Evolutionary conservation across 257 asterid species (phyloP).

Genomic region (Penstemon eatonii): DNA sequence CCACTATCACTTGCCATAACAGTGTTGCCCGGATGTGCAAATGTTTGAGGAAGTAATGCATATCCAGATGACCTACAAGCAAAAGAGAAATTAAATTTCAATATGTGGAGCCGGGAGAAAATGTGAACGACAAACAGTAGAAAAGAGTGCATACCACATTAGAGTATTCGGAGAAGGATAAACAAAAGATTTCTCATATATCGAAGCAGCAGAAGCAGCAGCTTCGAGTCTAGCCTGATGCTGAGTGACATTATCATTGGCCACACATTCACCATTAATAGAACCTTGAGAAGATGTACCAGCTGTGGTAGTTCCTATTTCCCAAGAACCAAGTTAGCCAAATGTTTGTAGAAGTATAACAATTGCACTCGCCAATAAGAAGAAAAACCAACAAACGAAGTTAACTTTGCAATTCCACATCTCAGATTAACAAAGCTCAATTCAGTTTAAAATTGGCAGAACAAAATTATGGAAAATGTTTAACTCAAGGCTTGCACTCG

Average conservation of each 20-base stretch:
- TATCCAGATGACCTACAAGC: constrained; percentile 43
- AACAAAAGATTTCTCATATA: constrained; percentile 83
- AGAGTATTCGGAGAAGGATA: constrained; percentile 70
- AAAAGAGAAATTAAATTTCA: background rate
- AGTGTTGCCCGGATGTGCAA: constrained; percentile 33
- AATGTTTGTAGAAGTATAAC: constrained; percentile 10
- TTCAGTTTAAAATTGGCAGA: background rate
- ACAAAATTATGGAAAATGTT: background rate
- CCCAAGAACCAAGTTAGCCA: constrained; percentile 33
- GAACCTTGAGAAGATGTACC: constrained; percentile 63
- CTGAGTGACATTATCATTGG: constrained; percentile 47
- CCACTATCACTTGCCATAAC: constrained; percentile 29
- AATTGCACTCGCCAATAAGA: background rate
- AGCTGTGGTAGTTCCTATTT: constrained; percentile 57
- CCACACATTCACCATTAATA: constrained; percentile 33
- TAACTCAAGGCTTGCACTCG: background rate
- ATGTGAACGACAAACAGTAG: constrained; percentile 11
- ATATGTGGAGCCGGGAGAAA: constrained; percentile 15
- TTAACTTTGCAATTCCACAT: constrained; percentile 9
- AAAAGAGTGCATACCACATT: constrained; percentile 48
- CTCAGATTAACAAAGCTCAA: constrained; percentile 4
- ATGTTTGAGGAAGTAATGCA: constrained; percentile 44
- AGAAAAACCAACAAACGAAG: constrained; percentile 17
- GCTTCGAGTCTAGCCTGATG: constrained; percentile 88
- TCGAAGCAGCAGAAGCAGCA: constrained; percentile 78